Percentiles rank a stretch among this genome's conserved stretches.
Conservation (phyloP, 352 stramenopile species). For the Poterioochromonas sp. region DNA sequence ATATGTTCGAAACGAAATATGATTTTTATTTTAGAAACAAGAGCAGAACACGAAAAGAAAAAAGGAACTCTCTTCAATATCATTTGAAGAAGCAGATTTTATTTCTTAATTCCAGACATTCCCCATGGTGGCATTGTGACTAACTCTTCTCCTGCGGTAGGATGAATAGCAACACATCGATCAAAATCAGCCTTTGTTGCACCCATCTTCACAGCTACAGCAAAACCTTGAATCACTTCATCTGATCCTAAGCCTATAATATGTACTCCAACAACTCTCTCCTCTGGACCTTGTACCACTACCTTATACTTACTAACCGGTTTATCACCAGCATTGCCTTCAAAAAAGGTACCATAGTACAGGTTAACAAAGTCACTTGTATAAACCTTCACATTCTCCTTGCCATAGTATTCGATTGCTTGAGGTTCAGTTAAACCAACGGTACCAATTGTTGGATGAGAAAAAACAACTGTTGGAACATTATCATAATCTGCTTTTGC, state of each 20-base stretch:
- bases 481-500: slow-evolving; percentile 72
- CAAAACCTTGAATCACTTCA: slow-evolving; percentile 96
- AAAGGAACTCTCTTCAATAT: no score
- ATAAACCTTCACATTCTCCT: slow-evolving; percentile 89
- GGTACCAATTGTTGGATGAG: slow-evolving; percentile 86
- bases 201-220: slow-evolving; percentile 92
- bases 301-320: slow-evolving; percentile 86
- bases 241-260: slow-evolving; percentile 79
- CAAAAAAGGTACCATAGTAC: slow-evolving; percentile 70
- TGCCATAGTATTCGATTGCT: slow-evolving; percentile 76
- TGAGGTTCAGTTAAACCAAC: slow-evolving; percentile 83
- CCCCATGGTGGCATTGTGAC: slow-evolving; percentile 79
- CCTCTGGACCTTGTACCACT: slow-evolving; percentile 64
- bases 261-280: slow-evolving; percentile 89
- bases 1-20: no score
- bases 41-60: no score
- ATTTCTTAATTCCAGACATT: no score
- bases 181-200: slow-evolving; percentile 94
- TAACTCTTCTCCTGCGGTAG: slow-evolving; percentile 87
- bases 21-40: no score
- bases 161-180: slow-evolving; percentile 84
- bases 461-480: slow-evolving; percentile 93
- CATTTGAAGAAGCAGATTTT: no score
- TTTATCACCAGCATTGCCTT: slow-evolving; percentile 68
- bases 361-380: slow-evolving; percentile 87